Evolutionary conservation across 257 asterid genomes (phyloP), one percentile per base, ranked within the genome.

Genomic region (Solanum lycopersicoides): DNA sequence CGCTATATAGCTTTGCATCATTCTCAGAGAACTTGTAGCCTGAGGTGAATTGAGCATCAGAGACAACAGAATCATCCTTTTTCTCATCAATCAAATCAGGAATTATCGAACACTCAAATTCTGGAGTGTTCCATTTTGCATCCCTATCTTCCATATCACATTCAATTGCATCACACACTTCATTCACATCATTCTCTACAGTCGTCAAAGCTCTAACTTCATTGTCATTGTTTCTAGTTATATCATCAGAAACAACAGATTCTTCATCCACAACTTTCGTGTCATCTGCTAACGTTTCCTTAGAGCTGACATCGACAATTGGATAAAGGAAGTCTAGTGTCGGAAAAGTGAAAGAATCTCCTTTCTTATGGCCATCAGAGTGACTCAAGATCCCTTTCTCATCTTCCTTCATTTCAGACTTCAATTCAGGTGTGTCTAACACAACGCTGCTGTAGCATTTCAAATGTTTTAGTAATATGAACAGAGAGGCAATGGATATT

Each of bases 371-470:
- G 65, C 83, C 84, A 87, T 90, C 89, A n/a, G 93, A 89, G 89
- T 86, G 93, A 35, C 35, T 83, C 66, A 84, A 50, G 5, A 77
- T 86, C 69, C 88, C 91, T 37, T 87, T 87, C 91, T 90, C 90
- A 87, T 89, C 88, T 89, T 91, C 98, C 91, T 91, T 93, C 95
- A 91, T 92, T 86, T 72, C 90, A 89, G 79, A 86, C 89, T 88
- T 89, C 89, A 71, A 88, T 86, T 92, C 93, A 87, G 90, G 86
- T 74, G 73, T 44, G 87, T 91, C 90, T 47, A 89, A 83, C 82
- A 60, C 90, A 86, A 50, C 89, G 84, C 95, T 91, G 94, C 76
- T 83, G 60, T 45, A 83, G 86, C 82, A 89, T 84, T 53, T 86
- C 53, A 87, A 90, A 90, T 76, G 86, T 86, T 89, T 88, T 75